Evolutionary conservation across 352 stramenopile genomes (phyloP).

Genomic region (Thraustotheca clavata): DNA sequence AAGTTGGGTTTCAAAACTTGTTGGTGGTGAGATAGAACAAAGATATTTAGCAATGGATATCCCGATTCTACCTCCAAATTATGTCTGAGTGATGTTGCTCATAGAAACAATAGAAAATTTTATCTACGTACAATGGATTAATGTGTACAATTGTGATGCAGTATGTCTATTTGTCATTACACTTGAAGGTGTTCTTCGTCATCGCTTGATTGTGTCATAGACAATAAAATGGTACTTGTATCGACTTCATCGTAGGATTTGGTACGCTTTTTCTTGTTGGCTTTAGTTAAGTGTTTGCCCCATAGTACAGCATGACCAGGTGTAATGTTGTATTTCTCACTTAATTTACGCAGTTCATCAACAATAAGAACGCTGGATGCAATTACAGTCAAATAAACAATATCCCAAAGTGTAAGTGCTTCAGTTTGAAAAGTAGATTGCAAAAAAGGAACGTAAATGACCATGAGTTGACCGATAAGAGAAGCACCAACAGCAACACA

Average conservation of each 20-base stretch:
- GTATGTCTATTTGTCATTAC: background rate
- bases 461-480: constrained; percentile 90
- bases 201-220: background rate
- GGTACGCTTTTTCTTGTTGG: background rate
- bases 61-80: background rate
- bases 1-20: background rate
- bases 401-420: constrained; percentile 83
- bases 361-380: constrained; percentile 90
- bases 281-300: background rate
- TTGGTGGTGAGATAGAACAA: constrained; percentile 3
- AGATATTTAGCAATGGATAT: background rate
- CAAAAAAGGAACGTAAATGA: constrained; percentile 95
- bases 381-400: constrained; percentile 89
- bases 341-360: constrained; percentile 91
- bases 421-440: constrained; percentile 96
- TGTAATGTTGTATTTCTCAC: constrained; percentile 43
- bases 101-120: background rate
- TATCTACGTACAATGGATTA: background rate
- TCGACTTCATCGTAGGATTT: background rate
- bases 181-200: background rate
- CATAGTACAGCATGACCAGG: constrained; percentile 33
- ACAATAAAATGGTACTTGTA: background rate
- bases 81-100: background rate
- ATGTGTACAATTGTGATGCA: background rate
- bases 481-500: constrained; percentile 88